phyloP scores from a whole-genome alignment of 306 rosid genomes.

The Prunus mongolica region DNA sequence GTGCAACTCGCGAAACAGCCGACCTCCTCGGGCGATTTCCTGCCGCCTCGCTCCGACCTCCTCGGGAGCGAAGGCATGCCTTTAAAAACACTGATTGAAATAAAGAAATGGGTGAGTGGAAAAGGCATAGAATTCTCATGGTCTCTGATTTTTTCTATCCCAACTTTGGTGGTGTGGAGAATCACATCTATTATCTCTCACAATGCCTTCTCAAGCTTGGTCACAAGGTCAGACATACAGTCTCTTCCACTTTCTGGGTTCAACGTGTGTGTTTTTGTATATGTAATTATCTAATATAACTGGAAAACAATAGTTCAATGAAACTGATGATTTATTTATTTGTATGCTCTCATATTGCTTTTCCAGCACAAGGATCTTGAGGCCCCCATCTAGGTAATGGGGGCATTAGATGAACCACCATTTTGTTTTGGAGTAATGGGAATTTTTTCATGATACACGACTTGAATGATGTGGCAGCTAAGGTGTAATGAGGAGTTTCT shows the following conservation, averaged over 20 bases:
- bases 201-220: slow-evolving; percentile 84
- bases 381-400: neutral
- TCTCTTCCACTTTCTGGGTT: slow-evolving; percentile 15
- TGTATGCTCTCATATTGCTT: neutral
- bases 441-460: neutral
- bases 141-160: slow-evolving; percentile 95
- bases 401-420: neutral
- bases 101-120: slow-evolving; percentile 43
- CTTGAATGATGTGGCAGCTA: neutral
- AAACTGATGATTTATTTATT: neutral
- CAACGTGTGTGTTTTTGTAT: neutral
- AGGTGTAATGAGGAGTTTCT: too few relatives aligned
- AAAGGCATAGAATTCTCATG: slow-evolving; percentile 67
- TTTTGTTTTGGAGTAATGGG: neutral
- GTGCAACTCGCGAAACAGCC: too few relatives aligned
- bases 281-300: neutral
- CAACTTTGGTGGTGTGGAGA: slow-evolving; percentile 91
- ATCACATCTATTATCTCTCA: slow-evolving; percentile 78
- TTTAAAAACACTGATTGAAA: neutral
- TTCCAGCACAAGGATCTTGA: neutral
- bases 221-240: slow-evolving; percentile 64
- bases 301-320: neutral
- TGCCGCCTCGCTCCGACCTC: too few relatives aligned
- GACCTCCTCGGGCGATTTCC: too few relatives aligned
- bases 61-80: too few relatives aligned